Evolutionary conservation across 1,139 yeast genomes (phyloP), one percentile per base, ranked within the genome.

Genomic region (Yamadazyma diddensiae): DNA sequence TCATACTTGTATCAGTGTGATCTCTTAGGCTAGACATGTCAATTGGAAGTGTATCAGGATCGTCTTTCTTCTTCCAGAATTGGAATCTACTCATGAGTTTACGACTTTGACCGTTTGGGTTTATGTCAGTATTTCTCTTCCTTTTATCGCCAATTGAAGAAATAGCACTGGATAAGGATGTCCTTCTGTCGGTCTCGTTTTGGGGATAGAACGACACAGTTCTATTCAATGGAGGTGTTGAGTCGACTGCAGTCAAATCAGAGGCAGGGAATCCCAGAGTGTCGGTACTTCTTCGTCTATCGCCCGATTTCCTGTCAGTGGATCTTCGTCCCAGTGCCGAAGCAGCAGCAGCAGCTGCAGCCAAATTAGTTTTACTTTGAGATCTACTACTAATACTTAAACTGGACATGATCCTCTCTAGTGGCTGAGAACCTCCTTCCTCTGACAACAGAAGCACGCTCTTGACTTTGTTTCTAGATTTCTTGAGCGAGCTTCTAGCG

Each of bases 381-480:
- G 47, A 53, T 30, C 50, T 50, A 1, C 70, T 62, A 24, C 52
- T 43, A 17, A 67, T 44, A 45, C 73, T 66, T 28, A 68, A 52
- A 13, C 63, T 53, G 4, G 70, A 61, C 38, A 65, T 58, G 16
- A 67, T 67, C 36, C 59, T 52, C 39, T 68, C 75, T 21, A 67
- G 47, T 1, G 73, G 73, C 35, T 62, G 72, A 3, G 57, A 34
- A n/a, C n/a, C n/a, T 1, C 55, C 51, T 14, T 41, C 45, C 15
- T 43, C 43, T 15, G 37, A 37, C 14, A 65, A 43, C 8, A 70
- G 62, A 12, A 70, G 50, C 0, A 52, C 74, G 40, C 69, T 63
- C 36, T 54, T 63, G 26, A 80, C 79, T 31, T 79, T 73, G 31
- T 59, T 54, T 37, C 74, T 60, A 18, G 82, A 76, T 45, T 75